Evolutionary conservation across 75 land plant species (phyloP).

Genomic region (Cupressus sempervirens): DNA sequence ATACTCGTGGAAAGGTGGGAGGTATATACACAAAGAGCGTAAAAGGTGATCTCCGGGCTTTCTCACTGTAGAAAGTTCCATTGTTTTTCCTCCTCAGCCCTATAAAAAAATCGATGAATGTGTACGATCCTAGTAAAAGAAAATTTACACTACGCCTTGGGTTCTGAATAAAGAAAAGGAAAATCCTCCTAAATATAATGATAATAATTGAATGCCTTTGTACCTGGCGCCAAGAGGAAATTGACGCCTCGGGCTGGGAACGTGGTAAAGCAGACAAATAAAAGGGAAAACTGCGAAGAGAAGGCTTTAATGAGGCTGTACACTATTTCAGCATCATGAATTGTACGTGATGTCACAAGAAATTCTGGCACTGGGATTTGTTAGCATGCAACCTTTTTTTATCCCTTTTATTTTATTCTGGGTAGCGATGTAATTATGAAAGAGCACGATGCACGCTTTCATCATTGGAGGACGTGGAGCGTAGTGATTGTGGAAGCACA

Average conservation of each 20-base stretch:
- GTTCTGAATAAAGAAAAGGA: no score
- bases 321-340: not conserved
- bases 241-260: not conserved
- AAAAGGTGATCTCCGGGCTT: not conserved
- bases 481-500: not conserved
- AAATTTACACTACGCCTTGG: no score
- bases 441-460: constrained; percentile 3
- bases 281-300: no score
- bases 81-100: not conserved
- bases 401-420: no score
- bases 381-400: not conserved
- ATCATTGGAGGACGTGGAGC: constrained; percentile 1
- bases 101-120: no score
- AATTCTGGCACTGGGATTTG: not conserved
- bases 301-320: not conserved
- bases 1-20: no score
- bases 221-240: not conserved
- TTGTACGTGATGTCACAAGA: not conserved
- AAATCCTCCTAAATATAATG: no score
- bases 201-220: not conserved
- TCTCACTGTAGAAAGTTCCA: not conserved
- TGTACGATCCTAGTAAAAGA: no score
- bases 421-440: not conserved
- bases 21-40: no score
- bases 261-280: no score